Evolutionary conservation across 1,284 basidiomycete species (phyloP), one percentile per base, ranked within the genome.

Genomic region (Sanghuangporus sanghuang): DNA sequence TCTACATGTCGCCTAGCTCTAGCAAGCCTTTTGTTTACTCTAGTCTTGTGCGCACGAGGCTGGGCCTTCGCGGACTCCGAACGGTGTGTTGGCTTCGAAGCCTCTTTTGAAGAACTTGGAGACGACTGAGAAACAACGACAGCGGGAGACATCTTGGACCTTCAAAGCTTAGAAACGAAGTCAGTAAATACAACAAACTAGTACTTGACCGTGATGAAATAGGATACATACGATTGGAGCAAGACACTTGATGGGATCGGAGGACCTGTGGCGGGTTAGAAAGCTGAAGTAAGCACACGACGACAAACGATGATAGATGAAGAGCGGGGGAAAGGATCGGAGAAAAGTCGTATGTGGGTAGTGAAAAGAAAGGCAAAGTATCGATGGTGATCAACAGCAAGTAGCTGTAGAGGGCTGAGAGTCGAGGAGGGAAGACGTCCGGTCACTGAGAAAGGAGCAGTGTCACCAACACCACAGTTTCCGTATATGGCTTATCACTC

Each of bases 1-100:
- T 83, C 85, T 38, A 75, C 81, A 64, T 77, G 76, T 12, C 23
- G 40, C 68, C 77, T 79, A 6, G 77, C 85, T 68, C 85, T 80
- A 52, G 86, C 86, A 69, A 88, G 73, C 64, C 81, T 75, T 67
- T 75, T 75, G 52, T 76, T 73, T 35, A 73, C 66, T 58, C 81
- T 75, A 32, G 76, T 74, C 69, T 78, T 79, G 38, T 66, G 70
- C 42, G 73, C 38, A 35, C 54, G 63, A 36, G 50, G 35, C 21
- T 57, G 55, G 3, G 48, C 48, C 39, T 60, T 46, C 12, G 58
- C 58, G 7, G 58, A 50, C 35, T 39, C 48, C 18, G 58, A 46
- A 49, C 49, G 46, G 21, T 36, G 58, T 39, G 39, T 21, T 12
- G 48, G 38, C 21, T 52, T 60, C 18, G 48, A n/a, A 2, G 36